Evolutionary conservation across 352 stramenopile species (phyloP).

Genomic region (Phytophthora cactorum): DNA sequence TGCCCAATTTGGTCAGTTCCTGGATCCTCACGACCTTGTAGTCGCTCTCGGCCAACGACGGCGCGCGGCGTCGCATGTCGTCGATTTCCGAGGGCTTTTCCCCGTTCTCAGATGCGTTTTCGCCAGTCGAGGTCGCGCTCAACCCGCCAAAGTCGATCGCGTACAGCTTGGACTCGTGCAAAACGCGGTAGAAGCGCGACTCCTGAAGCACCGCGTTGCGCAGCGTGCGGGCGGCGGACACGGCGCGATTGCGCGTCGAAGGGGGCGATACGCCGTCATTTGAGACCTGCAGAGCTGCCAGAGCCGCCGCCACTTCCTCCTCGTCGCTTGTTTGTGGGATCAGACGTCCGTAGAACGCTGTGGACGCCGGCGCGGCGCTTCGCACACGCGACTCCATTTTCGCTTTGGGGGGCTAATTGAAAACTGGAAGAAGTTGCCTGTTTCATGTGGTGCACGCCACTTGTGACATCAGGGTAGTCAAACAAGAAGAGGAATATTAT

Average conservation of each 20-base stretch:
- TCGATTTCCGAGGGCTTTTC: slow-evolving; percentile 17
- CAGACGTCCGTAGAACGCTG: slow-evolving; percentile 48
- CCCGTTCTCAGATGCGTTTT: slow-evolving; percentile 8
- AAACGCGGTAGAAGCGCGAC: slow-evolving; percentile 69
- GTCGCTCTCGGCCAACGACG: slow-evolving; percentile 44
- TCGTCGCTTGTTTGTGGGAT: slow-evolving; percentile 44
- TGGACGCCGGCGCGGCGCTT: slow-evolving; percentile 5
- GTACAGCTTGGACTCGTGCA: slow-evolving; percentile 70
- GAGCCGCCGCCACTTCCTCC: slow-evolving; percentile 28
- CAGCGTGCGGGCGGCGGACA: slow-evolving; percentile 27
- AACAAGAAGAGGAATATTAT: background rate
- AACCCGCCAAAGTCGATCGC: slow-evolving; percentile 57
- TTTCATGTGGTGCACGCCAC: slow-evolving; percentile 16
- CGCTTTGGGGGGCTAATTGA: slow-evolving; percentile 14
- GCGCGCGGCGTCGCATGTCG: slow-evolving; percentile 30
- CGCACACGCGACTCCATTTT: slow-evolving; percentile 28
- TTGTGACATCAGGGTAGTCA: slow-evolving; percentile 2
- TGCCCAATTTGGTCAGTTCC: slow-evolving; percentile 54
- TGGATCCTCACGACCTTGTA: slow-evolving; percentile 67
- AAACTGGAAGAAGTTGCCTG: slow-evolving; percentile 16
- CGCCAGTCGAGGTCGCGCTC: background rate
- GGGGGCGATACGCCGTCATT: slow-evolving; percentile 2
- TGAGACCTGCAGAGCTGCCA: slow-evolving; percentile 22
- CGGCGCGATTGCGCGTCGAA: slow-evolving; percentile 2
- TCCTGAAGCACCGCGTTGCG: slow-evolving; percentile 54